Evolutionary conservation across 1,284 basidiomycete genomes (phyloP).

Genomic region (Moesziomyces sp.): DNA sequence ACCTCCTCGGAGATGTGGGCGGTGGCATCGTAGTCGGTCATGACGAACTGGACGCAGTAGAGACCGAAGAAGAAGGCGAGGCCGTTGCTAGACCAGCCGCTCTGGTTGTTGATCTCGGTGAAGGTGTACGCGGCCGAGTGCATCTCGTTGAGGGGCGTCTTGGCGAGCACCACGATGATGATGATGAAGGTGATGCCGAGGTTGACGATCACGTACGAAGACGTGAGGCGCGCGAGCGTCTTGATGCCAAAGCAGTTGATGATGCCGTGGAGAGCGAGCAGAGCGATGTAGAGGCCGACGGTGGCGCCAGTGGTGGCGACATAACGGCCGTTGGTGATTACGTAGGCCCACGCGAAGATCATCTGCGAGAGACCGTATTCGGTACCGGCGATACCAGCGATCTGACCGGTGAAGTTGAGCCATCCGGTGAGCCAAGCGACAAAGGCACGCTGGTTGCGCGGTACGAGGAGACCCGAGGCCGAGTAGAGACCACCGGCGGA

Average conservation of each 20-base stretch:
- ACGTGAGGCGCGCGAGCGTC: constrained; percentile 80
- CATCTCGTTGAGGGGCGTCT: constrained; percentile 78
- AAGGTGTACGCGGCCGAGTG: constrained; percentile 80
- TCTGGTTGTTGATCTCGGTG: constrained; percentile 73
- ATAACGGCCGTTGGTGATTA: constrained; percentile 54
- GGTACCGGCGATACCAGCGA: constrained; percentile 83
- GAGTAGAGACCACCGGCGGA: constrained; percentile 82
- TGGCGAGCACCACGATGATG: constrained; percentile 84
- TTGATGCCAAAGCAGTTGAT: constrained; percentile 83
- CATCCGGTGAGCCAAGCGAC: constrained; percentile 78
- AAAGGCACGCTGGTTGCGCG: constrained; percentile 55
- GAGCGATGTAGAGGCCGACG: constrained; percentile 61
- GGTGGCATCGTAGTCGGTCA: constrained; percentile 71
- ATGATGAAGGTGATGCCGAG: constrained; percentile 74
- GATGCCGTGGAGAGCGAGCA: constrained; percentile 66
- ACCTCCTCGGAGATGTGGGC: constrained; percentile 95
- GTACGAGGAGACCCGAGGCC: constrained; percentile 67
- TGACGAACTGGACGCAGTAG: constrained; percentile 80
- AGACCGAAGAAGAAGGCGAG: constrained; percentile 88
- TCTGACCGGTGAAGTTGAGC: constrained; percentile 86
- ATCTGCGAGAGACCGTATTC: constrained; percentile 89
- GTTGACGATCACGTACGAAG: constrained; percentile 87
- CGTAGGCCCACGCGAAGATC: constrained; percentile 79
- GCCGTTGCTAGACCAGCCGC: constrained; percentile 82
- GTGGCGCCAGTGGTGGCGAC: constrained; percentile 55